Conservation (phyloP, 2,329 filamentous ascomycete species). For the Leptographium procerum region DNA sequence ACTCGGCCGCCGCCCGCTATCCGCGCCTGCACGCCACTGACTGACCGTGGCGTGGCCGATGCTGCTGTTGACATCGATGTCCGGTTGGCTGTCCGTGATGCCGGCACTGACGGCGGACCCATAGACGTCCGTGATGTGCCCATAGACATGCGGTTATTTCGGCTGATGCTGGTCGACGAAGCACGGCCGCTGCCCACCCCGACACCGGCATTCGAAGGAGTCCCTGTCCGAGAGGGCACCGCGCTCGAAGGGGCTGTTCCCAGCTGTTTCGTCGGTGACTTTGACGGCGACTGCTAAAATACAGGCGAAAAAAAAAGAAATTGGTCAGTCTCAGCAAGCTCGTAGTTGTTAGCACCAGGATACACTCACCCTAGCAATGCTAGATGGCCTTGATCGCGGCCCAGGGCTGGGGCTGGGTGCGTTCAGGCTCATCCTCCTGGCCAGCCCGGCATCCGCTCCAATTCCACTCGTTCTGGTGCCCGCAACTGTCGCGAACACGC, state of each 20-base stretch:
- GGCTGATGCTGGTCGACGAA: background rate
- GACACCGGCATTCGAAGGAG: conserved; percentile 45
- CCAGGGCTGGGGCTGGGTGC: conserved; percentile 62
- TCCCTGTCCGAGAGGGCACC: conserved; percentile 51
- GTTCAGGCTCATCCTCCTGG: conserved; percentile 58
- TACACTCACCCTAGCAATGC: conserved; percentile 43
- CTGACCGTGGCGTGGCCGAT: conserved; percentile 18
- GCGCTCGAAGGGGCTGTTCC: conserved; percentile 41
- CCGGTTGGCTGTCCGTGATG: conserved; percentile 27
- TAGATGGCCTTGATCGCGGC: conserved; percentile 44
- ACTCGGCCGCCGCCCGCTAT: background rate
- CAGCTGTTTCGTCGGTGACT: conserved; percentile 69
- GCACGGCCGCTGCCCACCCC: background rate
- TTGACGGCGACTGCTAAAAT: conserved; percentile 53
- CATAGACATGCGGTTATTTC: conserved; percentile 39
- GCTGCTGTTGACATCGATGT: conserved; percentile 24
- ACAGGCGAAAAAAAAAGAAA: background rate
- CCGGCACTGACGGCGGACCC: conserved; percentile 49
- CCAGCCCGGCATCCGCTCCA: conserved; percentile 38
- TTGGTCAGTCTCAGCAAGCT: background rate
- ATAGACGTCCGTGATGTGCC: conserved; percentile 50
- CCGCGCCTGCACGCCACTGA: conserved; percentile 9
- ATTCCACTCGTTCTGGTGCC: conserved; percentile 22
- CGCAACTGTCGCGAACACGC: conserved; percentile 24
- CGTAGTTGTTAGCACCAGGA: background rate